These are phyloP conservation scores for Trichoderma sp. DNA, from an alignment of 2,329 filamentous ascomycete species.

Conservation along the genomic window DNA sequence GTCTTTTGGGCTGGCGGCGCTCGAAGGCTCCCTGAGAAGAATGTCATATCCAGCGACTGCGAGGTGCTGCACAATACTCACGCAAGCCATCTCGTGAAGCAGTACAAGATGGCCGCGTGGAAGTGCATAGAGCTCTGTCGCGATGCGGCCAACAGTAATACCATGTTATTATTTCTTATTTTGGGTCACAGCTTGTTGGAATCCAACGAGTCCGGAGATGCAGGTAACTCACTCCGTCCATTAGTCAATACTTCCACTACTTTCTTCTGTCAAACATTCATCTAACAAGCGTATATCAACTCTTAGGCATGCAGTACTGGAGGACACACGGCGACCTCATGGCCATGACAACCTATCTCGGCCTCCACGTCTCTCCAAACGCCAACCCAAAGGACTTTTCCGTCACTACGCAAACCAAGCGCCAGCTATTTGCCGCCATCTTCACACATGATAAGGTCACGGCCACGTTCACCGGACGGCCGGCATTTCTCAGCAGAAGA, in stretches of 20 bases:
- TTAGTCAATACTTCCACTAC: no score
- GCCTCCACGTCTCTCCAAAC: constrained; percentile 11
- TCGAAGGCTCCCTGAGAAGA: background rate
- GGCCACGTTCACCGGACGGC: constrained; percentile 16
- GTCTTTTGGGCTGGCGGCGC: constrained; percentile 16
- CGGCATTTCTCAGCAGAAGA: constrained; percentile 12
- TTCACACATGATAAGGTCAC: constrained; percentile 19
- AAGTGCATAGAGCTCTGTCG: constrained; percentile 19
- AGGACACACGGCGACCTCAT: constrained; percentile 19
- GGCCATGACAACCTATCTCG: constrained; percentile 18
- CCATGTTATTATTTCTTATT: constrained; percentile 6
- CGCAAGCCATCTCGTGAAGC: background rate
- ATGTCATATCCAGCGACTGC: background rate
- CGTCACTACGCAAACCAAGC: constrained; percentile 18
- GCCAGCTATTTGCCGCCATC: constrained; percentile 18
- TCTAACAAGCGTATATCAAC: background rate
- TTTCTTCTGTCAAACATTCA: background rate
- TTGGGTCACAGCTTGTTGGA: constrained; percentile 12
- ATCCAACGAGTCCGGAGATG: constrained; percentile 14
- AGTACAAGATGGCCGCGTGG: constrained; percentile 13
- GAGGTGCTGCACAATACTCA: background rate
- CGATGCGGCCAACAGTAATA: constrained; percentile 4
- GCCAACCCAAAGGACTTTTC: constrained; percentile 7
- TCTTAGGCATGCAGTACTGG: constrained; percentile 17
- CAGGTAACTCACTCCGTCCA: background rate